Evolutionary conservation across 257 asterid species (phyloP).

Genomic region (Nyctanthes arbortristis): DNA sequence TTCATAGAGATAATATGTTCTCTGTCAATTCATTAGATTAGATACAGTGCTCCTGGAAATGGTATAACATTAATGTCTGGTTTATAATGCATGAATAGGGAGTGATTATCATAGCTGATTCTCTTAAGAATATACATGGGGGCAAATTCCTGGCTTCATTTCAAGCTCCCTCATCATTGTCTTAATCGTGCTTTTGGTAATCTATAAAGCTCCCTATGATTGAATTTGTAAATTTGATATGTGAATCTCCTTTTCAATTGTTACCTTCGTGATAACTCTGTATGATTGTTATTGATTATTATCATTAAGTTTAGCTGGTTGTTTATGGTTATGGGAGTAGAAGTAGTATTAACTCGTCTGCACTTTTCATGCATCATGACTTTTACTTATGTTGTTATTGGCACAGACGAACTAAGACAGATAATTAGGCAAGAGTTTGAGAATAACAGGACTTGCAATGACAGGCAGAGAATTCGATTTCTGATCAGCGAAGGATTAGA

Average conservation of each 20-base stretch:
- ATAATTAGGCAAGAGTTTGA: constrained; percentile 82
- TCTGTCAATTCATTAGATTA: neutral
- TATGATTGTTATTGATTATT: neutral
- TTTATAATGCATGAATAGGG: neutral
- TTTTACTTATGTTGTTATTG: neutral
- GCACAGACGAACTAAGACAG: constrained; percentile 72
- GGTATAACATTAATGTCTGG: too few relatives aligned
- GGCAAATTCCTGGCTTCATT: neutral
- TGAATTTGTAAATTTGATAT: neutral
- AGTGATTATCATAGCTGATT: neutral
- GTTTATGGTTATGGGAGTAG: neutral
- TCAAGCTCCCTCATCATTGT: too few relatives aligned
- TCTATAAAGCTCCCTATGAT: neutral
- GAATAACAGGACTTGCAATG: constrained; percentile 62
- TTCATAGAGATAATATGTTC: neutral
- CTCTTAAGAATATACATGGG: too few relatives aligned
- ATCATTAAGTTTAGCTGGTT: neutral
- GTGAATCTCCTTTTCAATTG: neutral
- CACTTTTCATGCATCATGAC: neutral
- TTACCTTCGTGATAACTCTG: neutral
- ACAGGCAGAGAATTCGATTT: constrained; percentile 76
- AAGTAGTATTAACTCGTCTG: neutral
- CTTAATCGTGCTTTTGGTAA: neutral
- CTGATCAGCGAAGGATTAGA: constrained; percentile 83
- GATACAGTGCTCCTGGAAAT: neutral